Evolutionary conservation across 768 basidiomycete genomes (phyloP).

Genomic region (Glaciozyma martinii): DNA sequence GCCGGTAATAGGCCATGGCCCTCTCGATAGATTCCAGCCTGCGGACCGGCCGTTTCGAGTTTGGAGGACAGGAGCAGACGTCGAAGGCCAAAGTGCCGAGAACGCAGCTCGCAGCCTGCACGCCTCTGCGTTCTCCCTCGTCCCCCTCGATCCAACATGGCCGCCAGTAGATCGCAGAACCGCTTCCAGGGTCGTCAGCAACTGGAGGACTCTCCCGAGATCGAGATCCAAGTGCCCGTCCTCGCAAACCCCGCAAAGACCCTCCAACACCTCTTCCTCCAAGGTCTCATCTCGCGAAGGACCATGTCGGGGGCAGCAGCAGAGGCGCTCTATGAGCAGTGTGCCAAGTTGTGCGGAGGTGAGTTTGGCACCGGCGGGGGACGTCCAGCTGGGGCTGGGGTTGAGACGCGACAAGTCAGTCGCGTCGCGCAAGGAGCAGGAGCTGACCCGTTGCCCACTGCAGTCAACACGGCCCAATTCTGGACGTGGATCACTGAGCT

Average conservation of each 20-base stretch:
- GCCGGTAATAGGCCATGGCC: no score
- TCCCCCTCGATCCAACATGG: no score
- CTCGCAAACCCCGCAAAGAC: conserved; percentile 37
- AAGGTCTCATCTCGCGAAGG: conserved; percentile 64
- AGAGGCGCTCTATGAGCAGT: conserved; percentile 58
- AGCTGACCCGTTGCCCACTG: conserved; percentile 2
- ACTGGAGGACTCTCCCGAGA: no score
- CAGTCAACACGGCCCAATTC: conserved; percentile 47
- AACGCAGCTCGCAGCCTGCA: no score
- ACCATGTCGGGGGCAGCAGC: conserved; percentile 59
- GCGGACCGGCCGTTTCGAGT: no score
- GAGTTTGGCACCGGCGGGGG: background rate
- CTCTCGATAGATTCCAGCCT: no score
- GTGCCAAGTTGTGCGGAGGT: conserved; percentile 62
- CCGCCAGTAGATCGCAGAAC: no score
- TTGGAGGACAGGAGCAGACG: no score
- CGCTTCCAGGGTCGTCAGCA: no score
- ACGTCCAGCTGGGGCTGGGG: background rate
- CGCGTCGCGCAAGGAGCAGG: background rate
- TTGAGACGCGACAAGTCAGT: background rate
- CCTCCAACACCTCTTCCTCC: conserved; percentile 53
- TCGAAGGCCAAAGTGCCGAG: no score
- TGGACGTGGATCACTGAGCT: conserved; percentile 52
- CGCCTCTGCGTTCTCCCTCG: no score
- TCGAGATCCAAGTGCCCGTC: background rate